These are phyloP conservation scores for Hippophae rhamnoides DNA, from an alignment of 306 rosid genomes.

Conservation along the genomic window DNA sequence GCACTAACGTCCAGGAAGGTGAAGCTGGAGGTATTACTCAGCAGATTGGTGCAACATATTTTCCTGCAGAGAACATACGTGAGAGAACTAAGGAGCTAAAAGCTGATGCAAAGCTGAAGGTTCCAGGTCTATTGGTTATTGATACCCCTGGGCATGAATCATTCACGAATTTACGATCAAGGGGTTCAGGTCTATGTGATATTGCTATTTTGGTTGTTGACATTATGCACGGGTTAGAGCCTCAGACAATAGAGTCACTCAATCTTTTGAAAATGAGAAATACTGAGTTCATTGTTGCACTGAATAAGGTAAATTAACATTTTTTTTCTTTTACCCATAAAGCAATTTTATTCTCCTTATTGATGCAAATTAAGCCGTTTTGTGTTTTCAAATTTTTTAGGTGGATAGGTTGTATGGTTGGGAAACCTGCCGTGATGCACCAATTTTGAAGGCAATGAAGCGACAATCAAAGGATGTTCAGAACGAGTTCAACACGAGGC, in stretches of 20 bases:
- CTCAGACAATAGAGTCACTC: constrained; percentile 84
- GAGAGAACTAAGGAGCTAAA: constrained; percentile 89
- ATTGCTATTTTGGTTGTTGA: constrained; percentile 95
- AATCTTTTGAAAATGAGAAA: constrained; percentile 88
- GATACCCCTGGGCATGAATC: constrained; percentile 98
- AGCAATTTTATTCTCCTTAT: background rate
- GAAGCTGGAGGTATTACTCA: constrained; percentile 99
- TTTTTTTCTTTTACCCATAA: background rate
- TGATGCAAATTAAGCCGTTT: constrained; percentile 1
- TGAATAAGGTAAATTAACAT: constrained; percentile 54
- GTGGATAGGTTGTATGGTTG: constrained; percentile 94
- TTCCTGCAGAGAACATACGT: constrained; percentile 87
- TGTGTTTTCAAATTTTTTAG: constrained; percentile 30
- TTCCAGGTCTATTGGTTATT: constrained; percentile 83
- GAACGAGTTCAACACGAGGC: constrained; percentile 78
- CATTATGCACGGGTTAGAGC: constrained; percentile 97
- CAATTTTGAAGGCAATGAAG: constrained; percentile 66
- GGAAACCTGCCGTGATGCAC: constrained; percentile 67
- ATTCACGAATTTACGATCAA: constrained; percentile 73
- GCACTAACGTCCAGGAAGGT: constrained; percentile 96
- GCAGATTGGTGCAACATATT: constrained; percentile 96
- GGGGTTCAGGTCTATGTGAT: constrained; percentile 95
- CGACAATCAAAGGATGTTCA: constrained; percentile 81
- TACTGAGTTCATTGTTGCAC: constrained; percentile 87
- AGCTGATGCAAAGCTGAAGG: constrained; percentile 91